These are phyloP conservation scores for Phanerochaete carnosa DNA, from an alignment of 768 basidiomycete genomes.

Conservation along the genomic window DNA sequence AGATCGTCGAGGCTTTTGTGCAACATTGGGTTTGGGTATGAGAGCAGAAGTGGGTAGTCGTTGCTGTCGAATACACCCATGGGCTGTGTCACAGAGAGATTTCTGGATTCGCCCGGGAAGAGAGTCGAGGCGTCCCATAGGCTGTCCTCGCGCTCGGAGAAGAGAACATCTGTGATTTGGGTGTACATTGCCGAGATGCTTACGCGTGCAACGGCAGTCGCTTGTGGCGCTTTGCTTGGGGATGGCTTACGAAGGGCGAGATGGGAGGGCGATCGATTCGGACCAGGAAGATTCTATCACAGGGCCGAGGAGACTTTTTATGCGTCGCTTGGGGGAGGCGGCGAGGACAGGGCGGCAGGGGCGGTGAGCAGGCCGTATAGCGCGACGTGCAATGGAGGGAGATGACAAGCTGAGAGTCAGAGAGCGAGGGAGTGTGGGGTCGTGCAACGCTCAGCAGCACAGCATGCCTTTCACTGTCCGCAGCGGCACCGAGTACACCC, in stretches of 20 bases:
- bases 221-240: not conserved
- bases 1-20: not conserved
- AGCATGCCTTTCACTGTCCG: not conserved
- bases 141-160: conserved; percentile 3
- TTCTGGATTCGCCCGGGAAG: not conserved
- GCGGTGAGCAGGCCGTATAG: not conserved
- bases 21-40: not conserved
- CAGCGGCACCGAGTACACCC: not conserved
- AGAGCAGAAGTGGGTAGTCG: not conserved
- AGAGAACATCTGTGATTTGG: not conserved
- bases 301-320: not conserved
- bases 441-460: not conserved
- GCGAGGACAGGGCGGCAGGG: not conserved
- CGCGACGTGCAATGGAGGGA: not conserved
- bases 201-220: not conserved
- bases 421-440: not conserved
- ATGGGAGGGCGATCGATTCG: not conserved
- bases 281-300: not conserved
- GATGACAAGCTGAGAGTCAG: not conserved
- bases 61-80: not conserved
- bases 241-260: not conserved
- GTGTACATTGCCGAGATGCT: not conserved
- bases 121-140: not conserved
- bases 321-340: not conserved
- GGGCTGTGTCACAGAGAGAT: not conserved